phyloP scores from a whole-genome alignment of 306 rosid genomes.

The Prunus armeniaca region DNA sequence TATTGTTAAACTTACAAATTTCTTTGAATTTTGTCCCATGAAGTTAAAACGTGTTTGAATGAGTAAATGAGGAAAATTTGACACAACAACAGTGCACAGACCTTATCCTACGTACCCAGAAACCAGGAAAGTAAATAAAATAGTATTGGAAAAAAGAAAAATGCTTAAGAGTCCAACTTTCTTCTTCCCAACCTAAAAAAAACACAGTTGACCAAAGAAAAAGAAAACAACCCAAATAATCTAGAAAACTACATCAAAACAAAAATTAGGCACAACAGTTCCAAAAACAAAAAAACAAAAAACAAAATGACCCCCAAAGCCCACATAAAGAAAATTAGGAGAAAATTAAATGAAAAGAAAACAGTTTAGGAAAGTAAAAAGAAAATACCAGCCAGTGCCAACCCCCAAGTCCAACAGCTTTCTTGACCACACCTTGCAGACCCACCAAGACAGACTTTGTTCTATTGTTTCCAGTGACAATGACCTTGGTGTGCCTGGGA shows the following conservation, averaged over 20 bases:
- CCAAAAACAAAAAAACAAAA: background rate
- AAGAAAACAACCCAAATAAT: background rate
- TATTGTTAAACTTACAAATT: too few relatives aligned
- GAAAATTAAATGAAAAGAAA: background rate
- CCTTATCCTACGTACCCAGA: background rate
- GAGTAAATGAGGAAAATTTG: too few relatives aligned
- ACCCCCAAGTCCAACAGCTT: slow-evolving; percentile 77
- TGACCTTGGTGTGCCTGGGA: slow-evolving; percentile 75
- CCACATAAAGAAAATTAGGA: background rate
- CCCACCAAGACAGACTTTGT: slow-evolving; percentile 75
- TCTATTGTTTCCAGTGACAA: slow-evolving; percentile 71
- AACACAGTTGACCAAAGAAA: too few relatives aligned
- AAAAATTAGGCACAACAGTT: background rate
- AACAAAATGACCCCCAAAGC: background rate
- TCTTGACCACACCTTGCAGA: slow-evolving; percentile 76
- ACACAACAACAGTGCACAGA: background rate
- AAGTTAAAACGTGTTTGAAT: too few relatives aligned
- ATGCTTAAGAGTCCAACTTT: background rate
- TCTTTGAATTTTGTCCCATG: background rate
- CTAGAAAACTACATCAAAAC: background rate
- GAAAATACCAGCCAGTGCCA: slow-evolving; percentile 80
- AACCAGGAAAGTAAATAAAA: background rate
- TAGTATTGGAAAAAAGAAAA: background rate
- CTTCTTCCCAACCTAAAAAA: background rate
- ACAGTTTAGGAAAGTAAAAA: background rate